phyloP scores from a whole-genome alignment of 2,329 filamentous ascomycete species.

The Trichoderma asperellum region DNA sequence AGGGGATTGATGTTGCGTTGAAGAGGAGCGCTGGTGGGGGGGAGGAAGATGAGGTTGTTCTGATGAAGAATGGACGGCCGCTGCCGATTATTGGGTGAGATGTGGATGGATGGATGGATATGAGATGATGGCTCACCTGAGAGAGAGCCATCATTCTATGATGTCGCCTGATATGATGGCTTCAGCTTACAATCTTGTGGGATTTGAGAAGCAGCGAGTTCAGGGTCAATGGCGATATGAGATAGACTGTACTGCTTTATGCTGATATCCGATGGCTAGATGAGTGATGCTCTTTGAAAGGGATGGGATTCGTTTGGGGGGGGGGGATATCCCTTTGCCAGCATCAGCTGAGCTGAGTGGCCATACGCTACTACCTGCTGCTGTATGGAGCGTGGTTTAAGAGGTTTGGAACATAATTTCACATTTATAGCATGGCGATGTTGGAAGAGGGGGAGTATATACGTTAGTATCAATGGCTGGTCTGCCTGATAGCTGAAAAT shows the following conservation, averaged over 20 bases:
- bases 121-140: not conserved
- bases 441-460: not conserved
- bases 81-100: slow-evolving; percentile 3
- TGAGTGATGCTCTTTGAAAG: not conserved
- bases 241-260: not conserved
- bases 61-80: slow-evolving; percentile 13
- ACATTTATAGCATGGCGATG: not conserved
- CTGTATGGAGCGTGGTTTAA: not conserved
- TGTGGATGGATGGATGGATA: not conserved
- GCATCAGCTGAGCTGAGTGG: not conserved
- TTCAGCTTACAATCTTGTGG: not conserved
- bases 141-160: not conserved
- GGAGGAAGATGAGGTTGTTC: slow-evolving; percentile 7
- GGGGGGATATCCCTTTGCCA: not conserved
- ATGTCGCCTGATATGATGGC: not conserved
- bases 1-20: slow-evolving; percentile 59
- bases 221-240: not conserved
- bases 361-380: not conserved
- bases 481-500: not conserved
- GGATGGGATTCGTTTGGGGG: not conserved
- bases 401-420: not conserved
- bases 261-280: not conserved
- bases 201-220: not conserved
- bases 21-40: slow-evolving; percentile 40
- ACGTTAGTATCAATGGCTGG: no score